A percentile compares a stretch with the other conserved stretches of the same genome.
Evolutionary conservation across 2,329 filamentous ascomycete genomes (phyloP).

Genomic region (Parafenestella ontariensis): DNA sequence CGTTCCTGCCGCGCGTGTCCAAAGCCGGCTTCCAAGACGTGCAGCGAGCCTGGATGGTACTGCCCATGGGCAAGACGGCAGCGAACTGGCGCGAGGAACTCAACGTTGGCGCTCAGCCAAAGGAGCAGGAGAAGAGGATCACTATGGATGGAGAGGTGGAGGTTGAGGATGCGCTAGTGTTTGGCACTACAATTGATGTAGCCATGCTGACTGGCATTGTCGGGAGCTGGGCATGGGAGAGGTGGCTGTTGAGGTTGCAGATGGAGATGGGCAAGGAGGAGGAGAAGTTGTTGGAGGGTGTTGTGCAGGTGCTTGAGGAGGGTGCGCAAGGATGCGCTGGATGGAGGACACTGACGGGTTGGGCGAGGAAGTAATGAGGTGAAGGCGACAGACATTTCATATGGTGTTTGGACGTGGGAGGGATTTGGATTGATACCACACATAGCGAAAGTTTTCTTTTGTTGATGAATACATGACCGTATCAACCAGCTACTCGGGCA

Average conservation of each 20-base stretch:
- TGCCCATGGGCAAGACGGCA: constrained; percentile 73
- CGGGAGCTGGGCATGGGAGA: constrained; percentile 92
- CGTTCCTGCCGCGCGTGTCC: constrained; percentile 76
- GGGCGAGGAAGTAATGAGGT: constrained; percentile 47
- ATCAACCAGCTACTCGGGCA: constrained; percentile 16
- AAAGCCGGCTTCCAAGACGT: constrained; percentile 80
- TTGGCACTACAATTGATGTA: constrained; percentile 66
- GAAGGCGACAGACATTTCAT: no score
- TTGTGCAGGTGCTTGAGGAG: constrained; percentile 66
- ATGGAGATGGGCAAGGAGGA: constrained; percentile 79
- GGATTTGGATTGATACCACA: constrained; percentile 39
- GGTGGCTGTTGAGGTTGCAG: constrained; percentile 89
- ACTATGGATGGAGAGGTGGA: constrained; percentile 43
- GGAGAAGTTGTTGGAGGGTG: constrained; percentile 60
- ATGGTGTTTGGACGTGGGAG: constrained; percentile 24
- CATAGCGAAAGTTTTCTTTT: constrained; percentile 34
- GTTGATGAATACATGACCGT: constrained; percentile 25
- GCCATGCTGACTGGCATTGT: constrained; percentile 81
- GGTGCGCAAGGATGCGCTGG: constrained; percentile 64
- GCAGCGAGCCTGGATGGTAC: constrained; percentile 85
- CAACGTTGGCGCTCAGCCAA: constrained; percentile 41
- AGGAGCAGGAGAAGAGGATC: constrained; percentile 46
- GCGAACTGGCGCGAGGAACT: constrained; percentile 48
- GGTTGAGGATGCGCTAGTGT: constrained; percentile 34
- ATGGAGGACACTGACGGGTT: constrained; percentile 66